Percentiles rank a stretch among this genome's conserved stretches.
Evolutionary conservation across 2,329 filamentous ascomycete genomes (phyloP).

Genomic region (Ophiostoma australiae): DNA sequence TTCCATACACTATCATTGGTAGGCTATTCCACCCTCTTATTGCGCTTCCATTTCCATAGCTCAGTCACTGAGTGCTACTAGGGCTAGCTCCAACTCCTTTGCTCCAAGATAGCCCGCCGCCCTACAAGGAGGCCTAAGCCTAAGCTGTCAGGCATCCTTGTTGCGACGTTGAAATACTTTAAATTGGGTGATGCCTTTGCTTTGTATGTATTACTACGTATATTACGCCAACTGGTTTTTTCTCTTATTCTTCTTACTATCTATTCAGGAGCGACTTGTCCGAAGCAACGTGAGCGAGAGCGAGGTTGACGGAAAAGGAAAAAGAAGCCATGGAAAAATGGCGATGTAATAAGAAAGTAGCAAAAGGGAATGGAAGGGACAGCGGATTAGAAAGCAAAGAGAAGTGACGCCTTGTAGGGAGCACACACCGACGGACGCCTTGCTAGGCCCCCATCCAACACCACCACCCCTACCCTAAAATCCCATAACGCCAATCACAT

Average conservation of each 20-base stretch:
- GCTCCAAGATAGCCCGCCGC: neutral
- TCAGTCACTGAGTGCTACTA: neutral
- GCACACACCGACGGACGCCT: neutral
- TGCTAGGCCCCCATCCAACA: neutral
- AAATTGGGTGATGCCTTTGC: neutral
- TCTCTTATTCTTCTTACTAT: neutral
- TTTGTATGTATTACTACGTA: neutral
- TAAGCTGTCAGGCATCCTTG: neutral
- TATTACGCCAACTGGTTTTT: no score
- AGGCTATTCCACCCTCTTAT: neutral
- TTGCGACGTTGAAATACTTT: slow-evolving; percentile 4
- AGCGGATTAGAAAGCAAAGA: neutral
- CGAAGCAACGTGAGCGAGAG: neutral
- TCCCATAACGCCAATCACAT: slow-evolving; percentile 10
- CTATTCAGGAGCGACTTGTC: neutral
- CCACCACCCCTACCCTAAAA: slow-evolving; percentile 6
- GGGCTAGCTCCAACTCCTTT: neutral
- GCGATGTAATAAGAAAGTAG: neutral
- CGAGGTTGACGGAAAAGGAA: neutral
- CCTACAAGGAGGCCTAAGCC: slow-evolving; percentile 3
- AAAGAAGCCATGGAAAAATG: neutral
- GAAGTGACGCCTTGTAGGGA: slow-evolving; percentile 6
- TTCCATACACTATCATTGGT: neutral
- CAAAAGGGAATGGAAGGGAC: neutral
- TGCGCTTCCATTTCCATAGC: neutral